Conservation (phyloP, 2,329 filamentous ascomycete species). For the Monosporascus sp. region DNA sequence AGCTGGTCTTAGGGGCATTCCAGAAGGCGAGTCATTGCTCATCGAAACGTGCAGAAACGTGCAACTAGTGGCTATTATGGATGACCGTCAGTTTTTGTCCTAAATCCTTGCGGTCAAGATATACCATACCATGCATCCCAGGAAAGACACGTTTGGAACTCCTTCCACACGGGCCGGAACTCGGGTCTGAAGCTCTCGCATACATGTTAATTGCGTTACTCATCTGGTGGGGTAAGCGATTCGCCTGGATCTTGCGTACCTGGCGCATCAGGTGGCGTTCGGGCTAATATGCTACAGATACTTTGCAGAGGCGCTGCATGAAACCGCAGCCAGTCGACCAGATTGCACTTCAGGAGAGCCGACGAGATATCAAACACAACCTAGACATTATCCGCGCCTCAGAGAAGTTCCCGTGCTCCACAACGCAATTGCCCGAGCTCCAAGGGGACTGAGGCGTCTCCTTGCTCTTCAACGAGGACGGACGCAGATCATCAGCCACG, state of each 20-base stretch:
- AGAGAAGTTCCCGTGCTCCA: background rate
- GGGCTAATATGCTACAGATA: background rate
- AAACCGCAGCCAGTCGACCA: background rate
- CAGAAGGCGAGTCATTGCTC: too few relatives aligned
- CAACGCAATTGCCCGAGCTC: background rate
- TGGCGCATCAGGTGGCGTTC: too few relatives aligned
- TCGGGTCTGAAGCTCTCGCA: background rate
- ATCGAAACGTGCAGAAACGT: too few relatives aligned
- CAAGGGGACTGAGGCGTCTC: background rate
- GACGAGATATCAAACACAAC: background rate
- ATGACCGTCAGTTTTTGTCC: too few relatives aligned
- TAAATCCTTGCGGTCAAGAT: too few relatives aligned
- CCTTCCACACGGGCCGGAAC: too few relatives aligned
- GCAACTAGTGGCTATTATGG: too few relatives aligned
- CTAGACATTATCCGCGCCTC: background rate
- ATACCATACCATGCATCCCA: background rate
- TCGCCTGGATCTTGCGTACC: too few relatives aligned
- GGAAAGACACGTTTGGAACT: background rate
- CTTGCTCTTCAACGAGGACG: conserved; percentile 7
- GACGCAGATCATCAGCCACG: conserved; percentile 20
- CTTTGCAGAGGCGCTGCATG: background rate
- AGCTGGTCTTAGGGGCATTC: too few relatives aligned
- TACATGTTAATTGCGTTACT: background rate
- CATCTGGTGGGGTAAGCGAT: background rate
- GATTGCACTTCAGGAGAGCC: background rate